Percentiles rank a stretch among this genome's conserved stretches.
phyloP scores from a whole-genome alignment of 2,329 filamentous ascomycete species.

The Penicillium paneum region DNA sequence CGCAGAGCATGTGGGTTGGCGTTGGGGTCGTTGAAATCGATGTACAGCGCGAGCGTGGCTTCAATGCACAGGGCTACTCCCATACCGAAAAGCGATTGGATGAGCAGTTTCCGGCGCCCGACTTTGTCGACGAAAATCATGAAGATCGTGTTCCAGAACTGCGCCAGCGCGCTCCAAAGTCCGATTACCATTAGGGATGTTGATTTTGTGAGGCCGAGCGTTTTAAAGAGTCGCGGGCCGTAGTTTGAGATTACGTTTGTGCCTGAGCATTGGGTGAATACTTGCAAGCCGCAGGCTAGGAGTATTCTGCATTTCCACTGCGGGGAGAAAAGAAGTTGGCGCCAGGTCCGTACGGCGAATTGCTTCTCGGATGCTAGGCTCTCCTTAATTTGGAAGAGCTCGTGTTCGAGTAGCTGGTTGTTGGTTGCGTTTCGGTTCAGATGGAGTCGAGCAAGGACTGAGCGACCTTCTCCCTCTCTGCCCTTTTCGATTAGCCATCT shows the following conservation, averaged over 20 bases:
- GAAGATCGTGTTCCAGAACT: constrained; percentile 49
- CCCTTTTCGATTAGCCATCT: constrained; percentile 41
- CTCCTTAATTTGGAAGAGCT: constrained; percentile 43
- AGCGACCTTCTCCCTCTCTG: constrained; percentile 32
- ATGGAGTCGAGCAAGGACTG: constrained; percentile 34
- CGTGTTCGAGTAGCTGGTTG: constrained; percentile 37
- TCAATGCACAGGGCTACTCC: constrained; percentile 41
- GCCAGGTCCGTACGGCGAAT: constrained; percentile 39
- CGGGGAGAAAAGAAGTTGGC: constrained; percentile 42
- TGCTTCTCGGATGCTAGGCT: constrained; percentile 39
- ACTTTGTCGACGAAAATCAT: constrained; percentile 48
- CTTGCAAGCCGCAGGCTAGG: constrained; percentile 49
- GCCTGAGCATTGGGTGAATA: constrained; percentile 49
- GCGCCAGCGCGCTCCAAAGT: constrained; percentile 50
- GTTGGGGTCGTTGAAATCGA: constrained; percentile 27
- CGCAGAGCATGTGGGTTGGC: constrained; percentile 40
- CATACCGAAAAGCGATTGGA: constrained; percentile 46
- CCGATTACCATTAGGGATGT: constrained; percentile 52
- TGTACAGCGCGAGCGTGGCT: constrained; percentile 40
- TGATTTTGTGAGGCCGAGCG: constrained; percentile 45
- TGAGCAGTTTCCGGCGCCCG: constrained; percentile 50
- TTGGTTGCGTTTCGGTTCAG: constrained; percentile 31
- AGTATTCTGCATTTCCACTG: constrained; percentile 48
- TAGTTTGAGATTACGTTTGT: constrained; percentile 50
- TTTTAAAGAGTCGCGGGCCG: constrained; percentile 44